These are phyloP conservation scores for Claviceps quebecensis DNA, from an alignment of 2,329 filamentous ascomycete genomes.

Conservation along the genomic window DNA sequence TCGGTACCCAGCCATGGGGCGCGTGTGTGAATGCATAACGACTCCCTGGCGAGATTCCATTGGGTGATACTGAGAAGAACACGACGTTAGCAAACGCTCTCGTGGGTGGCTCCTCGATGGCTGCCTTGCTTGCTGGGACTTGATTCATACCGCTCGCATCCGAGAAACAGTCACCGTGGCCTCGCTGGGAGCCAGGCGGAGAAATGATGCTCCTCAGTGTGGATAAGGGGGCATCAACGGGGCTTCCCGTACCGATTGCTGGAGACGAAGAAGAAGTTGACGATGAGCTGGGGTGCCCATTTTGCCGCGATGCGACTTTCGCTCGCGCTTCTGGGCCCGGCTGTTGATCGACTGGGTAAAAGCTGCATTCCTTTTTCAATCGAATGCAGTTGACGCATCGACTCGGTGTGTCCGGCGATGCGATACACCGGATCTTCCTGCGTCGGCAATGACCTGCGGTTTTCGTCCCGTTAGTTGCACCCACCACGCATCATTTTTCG, in stretches of 20 bases:
- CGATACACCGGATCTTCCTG: conserved; percentile 84
- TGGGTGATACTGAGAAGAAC: conserved; percentile 18
- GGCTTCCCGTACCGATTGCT: conserved; percentile 27
- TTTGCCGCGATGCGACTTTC: conserved; percentile 26
- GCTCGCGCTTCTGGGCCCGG: conserved; percentile 34
- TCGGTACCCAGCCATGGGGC: conserved; percentile 29
- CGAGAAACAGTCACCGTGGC: conserved; percentile 22
- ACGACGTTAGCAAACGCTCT: background rate
- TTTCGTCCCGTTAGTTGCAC: background rate
- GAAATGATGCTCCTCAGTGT: background rate
- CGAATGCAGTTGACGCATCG: conserved; percentile 88
- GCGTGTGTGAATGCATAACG: conserved; percentile 26
- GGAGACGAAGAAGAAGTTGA: conserved; percentile 35
- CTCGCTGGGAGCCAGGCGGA: conserved; percentile 18
- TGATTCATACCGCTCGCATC: conserved; percentile 29
- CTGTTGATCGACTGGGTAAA: conserved; percentile 74
- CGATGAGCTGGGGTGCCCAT: conserved; percentile 24
- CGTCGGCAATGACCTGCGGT: conserved; percentile 70
- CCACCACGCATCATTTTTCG: background rate
- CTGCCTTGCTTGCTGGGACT: background rate
- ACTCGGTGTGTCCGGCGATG: conserved; percentile 59
- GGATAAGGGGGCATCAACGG: conserved; percentile 22
- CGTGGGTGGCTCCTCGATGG: background rate
- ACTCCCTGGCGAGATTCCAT: conserved; percentile 16
- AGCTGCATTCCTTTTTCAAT: conserved; percentile 87